These are phyloP conservation scores for Gardenia jasminoides DNA, from an alignment of 257 asterid species.

Conservation along the genomic window DNA sequence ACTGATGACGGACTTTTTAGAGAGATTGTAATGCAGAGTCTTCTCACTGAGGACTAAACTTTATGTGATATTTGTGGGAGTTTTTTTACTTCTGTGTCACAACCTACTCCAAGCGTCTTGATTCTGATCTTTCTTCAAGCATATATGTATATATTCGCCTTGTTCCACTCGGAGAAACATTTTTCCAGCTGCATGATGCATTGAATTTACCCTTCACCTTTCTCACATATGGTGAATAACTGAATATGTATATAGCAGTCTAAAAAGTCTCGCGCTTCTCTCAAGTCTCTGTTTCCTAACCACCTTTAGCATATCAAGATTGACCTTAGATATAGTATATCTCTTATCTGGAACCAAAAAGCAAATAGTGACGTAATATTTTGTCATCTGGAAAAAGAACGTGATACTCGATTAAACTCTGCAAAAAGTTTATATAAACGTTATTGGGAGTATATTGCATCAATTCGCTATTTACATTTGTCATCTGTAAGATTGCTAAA, in stretches of 20 bases:
- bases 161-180: not conserved
- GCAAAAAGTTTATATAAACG: not conserved
- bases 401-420: not conserved
- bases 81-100: slow-evolving; percentile 6
- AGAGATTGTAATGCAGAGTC: slow-evolving; percentile 12
- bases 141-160: not conserved
- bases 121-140: slow-evolving; percentile 23
- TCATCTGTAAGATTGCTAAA: not conserved
- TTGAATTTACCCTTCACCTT: not conserved
- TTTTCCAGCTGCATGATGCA: not conserved
- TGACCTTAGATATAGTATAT: not conserved
- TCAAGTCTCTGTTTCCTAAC: not conserved
- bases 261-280: not conserved
- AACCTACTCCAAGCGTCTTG: not conserved
- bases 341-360: not conserved
- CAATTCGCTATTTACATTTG: slow-evolving; percentile 27
- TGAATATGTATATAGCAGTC: not conserved
- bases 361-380: not conserved
- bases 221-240: not conserved
- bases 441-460: not conserved
- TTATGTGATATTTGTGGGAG: slow-evolving; percentile 24
- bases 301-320: not conserved
- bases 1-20: slow-evolving; percentile 19
- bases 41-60: slow-evolving; percentile 13
- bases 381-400: not conserved